Conservation (phyloP, 2,329 filamentous ascomycete species). For the Acarospora socialis region DNA sequence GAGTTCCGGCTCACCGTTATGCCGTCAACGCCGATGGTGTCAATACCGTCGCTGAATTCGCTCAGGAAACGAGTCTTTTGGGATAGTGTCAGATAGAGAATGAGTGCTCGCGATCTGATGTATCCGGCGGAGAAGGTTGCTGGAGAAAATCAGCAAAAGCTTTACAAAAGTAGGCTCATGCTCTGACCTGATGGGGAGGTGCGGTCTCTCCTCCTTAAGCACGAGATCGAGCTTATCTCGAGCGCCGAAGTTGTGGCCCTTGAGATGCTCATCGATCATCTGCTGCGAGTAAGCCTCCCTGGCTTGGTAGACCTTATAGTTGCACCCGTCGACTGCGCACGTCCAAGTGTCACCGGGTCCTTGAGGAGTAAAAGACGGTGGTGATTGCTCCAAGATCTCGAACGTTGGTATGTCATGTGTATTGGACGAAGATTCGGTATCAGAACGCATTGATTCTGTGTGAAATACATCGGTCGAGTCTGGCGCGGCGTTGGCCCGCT, state of each 20-base stretch:
- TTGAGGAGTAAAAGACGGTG: slow-evolving; percentile 11
- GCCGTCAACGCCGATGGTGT: too few relatives aligned
- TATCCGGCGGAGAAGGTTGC: slow-evolving; percentile 5
- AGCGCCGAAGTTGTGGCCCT: slow-evolving; percentile 8
- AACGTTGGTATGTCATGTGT: too few relatives aligned
- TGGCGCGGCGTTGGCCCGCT: too few relatives aligned
- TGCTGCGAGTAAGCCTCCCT: slow-evolving; percentile 6
- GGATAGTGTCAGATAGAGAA: too few relatives aligned
- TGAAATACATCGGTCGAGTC: too few relatives aligned
- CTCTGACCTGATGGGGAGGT: slow-evolving; percentile 13
- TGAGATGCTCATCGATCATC: slow-evolving; percentile 11
- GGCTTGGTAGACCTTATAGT: slow-evolving; percentile 9
- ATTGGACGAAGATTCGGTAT: too few relatives aligned
- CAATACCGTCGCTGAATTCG: too few relatives aligned
- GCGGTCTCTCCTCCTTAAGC: slow-evolving; percentile 11
- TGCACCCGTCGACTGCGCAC: slow-evolving; percentile 12
- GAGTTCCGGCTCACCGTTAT: too few relatives aligned
- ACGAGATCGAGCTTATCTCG: slow-evolving; percentile 13
- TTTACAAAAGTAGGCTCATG: slow-evolving; percentile 4
- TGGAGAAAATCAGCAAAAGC: slow-evolving; percentile 6
- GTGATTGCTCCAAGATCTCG: slow-evolving; percentile 3
- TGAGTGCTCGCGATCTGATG: neutral
- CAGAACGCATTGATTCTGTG: too few relatives aligned
- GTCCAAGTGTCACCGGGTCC: slow-evolving; percentile 13
- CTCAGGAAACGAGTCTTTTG: too few relatives aligned